Evolutionary conservation across 176 grass and related monocot genomes (phyloP).

Genomic region (Cenchrus fungigraminus): DNA sequence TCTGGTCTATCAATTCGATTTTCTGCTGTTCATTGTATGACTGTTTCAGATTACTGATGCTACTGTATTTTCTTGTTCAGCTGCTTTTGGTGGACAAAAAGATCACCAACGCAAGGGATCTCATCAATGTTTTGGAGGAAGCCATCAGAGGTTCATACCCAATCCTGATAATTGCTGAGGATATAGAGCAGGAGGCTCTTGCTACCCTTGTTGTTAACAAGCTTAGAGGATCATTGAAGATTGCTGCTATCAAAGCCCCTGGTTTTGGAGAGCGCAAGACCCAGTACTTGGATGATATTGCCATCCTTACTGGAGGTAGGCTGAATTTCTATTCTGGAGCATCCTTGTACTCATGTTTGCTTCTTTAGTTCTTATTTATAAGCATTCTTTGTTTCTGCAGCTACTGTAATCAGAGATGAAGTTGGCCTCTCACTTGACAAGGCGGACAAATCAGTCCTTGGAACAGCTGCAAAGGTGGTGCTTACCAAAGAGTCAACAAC

Average conservation of each 20-base stretch:
- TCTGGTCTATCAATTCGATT: neutral
- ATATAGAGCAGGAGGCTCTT: constrained; percentile 98
- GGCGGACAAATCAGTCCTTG: constrained; percentile 81
- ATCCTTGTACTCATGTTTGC: neutral
- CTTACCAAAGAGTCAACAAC: constrained; percentile 92
- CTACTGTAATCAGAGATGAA: constrained; percentile 94
- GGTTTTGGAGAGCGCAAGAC: constrained; percentile 93
- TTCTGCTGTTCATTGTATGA: neutral
- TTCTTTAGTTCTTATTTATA: constrained; percentile 7
- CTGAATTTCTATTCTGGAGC: neutral
- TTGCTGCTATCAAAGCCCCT: constrained; percentile 94
- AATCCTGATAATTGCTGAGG: constrained; percentile 87
- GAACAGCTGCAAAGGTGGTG: constrained; percentile 83
- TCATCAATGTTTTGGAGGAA: constrained; percentile 94
- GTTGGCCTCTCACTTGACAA: constrained; percentile 92
- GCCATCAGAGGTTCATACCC: constrained; percentile 86
- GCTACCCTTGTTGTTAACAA: constrained; percentile 97
- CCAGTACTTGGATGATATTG: constrained; percentile 96
- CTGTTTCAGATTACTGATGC: constrained; percentile 26
- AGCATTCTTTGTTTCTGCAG: constrained; percentile 42
- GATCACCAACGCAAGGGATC: constrained; percentile 87
- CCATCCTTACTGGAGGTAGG: constrained; percentile 89
- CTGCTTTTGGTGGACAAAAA: constrained; percentile 95
- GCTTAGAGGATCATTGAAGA: constrained; percentile 90
- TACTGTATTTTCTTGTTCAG: constrained; percentile 48